phyloP scores from a whole-genome alignment of 352 stramenopile genomes.

The Elongisporangium anandrum region DNA sequence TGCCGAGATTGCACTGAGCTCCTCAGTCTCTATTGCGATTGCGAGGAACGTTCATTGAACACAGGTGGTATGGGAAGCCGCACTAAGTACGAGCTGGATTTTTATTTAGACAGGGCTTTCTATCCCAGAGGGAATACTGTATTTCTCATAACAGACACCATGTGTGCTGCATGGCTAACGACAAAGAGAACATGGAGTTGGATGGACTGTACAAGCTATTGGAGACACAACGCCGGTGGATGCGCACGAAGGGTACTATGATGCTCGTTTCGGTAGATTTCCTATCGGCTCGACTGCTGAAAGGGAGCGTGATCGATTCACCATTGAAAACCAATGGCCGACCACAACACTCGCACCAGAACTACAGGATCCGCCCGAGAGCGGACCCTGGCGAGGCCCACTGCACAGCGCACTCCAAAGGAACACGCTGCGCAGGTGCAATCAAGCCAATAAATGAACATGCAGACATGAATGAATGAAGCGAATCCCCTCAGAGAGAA shows the following conservation, averaged over 20 bases:
- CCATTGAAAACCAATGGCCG: constrained; percentile 79
- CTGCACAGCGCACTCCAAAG: constrained; percentile 7
- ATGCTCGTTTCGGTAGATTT: constrained; percentile 44
- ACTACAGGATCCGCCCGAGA: constrained; percentile 5
- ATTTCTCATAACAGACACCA: background rate
- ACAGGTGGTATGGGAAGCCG: background rate
- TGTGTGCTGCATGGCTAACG: background rate
- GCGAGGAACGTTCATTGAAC: background rate
- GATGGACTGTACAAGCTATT: constrained; percentile 55
- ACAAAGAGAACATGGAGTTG: background rate
- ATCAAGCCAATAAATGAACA: constrained; percentile 10
- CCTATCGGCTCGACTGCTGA: constrained; percentile 41
- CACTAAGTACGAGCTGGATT: background rate
- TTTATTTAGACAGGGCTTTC: background rate
- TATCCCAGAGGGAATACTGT: background rate
- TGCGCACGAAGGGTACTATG: constrained; percentile 76
- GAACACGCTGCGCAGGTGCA: constrained; percentile 4
- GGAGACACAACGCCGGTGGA: constrained; percentile 74
- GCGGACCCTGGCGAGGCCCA: constrained; percentile 37
- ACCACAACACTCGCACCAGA: constrained; percentile 58
- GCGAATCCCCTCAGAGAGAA: constrained; percentile 69
- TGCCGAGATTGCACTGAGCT: background rate
- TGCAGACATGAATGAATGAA: constrained; percentile 4
- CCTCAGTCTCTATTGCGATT: background rate
- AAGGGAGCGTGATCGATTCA: constrained; percentile 54